Evolutionary conservation across 495 filamentous ascomycete genomes (phyloP), one percentile per base, ranked within the genome.

Genomic region (Neurospora sp.): DNA sequence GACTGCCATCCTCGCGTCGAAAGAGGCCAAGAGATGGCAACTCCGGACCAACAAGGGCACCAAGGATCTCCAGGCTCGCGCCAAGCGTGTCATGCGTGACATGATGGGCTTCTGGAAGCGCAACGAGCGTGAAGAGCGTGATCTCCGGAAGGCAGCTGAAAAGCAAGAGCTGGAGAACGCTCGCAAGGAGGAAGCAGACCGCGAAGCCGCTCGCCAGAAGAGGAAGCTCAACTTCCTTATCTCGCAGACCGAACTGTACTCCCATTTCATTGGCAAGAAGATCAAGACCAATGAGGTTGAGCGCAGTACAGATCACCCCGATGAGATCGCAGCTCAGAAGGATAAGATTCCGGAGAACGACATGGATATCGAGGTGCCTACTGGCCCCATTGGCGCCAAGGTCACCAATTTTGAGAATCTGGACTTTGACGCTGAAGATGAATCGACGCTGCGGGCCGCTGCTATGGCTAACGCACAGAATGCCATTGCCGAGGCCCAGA

Each of bases 51-150:
- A 98, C 85, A 99, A 99, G 87, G 96, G 94, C 78, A 92, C 91
- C 78, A 99, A 99, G 83, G 96, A 99, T 81, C 93, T 96, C 1
- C 96, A 98, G 76, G 96, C 96, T 46, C 90, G 96, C 27, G 96
- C 96, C 23, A 99, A 99, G 86, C 90, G 96, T 69, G 94, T 93
- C 71, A 99, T 99, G 96, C 90, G 96, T 76, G 96, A 99, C 84
- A 99, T 99, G 96, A 96, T 98, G 90, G 89, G 92, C 39, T 99
- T 98, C 90, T 99, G 96, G 96, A 98, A 98, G 81, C 92, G 95
- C 70, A 99, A 99, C 82, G 96, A 99, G 83, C 90, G 94, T 46
- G 96, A 98, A 78, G 96, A 99, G 82, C 92, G 96, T 74, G 96
- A 98, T 78, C 85, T 97, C 73, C 91, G 96, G 70, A 96, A 97